Percentiles rank a stretch among this genome's conserved stretches.
Evolutionary conservation across 1,139 yeast species (phyloP).

Genomic region (Diutina ranongensis): DNA sequence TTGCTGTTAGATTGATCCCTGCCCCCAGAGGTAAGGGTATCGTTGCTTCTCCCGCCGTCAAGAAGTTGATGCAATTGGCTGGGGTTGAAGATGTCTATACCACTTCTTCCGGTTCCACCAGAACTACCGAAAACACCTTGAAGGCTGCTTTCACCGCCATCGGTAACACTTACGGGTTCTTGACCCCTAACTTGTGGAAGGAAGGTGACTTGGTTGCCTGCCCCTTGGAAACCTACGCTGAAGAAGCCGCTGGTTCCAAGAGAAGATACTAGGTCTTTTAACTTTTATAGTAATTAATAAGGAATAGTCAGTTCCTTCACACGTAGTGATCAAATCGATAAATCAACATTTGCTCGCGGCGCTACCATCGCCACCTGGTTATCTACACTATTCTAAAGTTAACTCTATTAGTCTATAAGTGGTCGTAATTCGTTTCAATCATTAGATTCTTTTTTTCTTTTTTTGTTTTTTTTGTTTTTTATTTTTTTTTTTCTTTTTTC

Average conservation of each 20-base stretch:
- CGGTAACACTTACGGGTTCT: constrained; percentile 99
- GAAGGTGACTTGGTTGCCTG: constrained; percentile 75
- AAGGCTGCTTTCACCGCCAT: constrained; percentile 99
- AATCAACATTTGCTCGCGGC: too few species aligned
- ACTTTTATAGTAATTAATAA: background rate
- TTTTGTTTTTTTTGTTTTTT: constrained; percentile 13
- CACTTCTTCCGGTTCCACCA: constrained; percentile 97
- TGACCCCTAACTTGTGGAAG: constrained; percentile 97
- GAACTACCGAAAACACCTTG: constrained; percentile 99
- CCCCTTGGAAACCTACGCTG: constrained; percentile 91
- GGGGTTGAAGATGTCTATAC: constrained; percentile 99
- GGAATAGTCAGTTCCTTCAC: background rate
- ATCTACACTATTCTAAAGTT: too few species aligned
- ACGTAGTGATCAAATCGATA: too few species aligned
- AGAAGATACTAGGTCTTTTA: constrained; percentile 47
- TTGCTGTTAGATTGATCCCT: constrained; percentile 95
- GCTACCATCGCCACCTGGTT: too few species aligned
- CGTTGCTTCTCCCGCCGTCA: constrained; percentile 99
- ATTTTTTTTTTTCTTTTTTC: constrained; percentile 11
- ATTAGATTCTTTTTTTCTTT: constrained; percentile 7
- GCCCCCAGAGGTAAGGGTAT: constrained; percentile 99
- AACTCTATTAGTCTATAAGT: constrained; percentile 2
- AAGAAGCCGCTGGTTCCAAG: constrained; percentile 67
- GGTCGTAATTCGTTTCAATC: background rate
- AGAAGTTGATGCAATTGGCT: constrained; percentile 97